Conservation (phyloP, 768 basidiomycete species). For the Sutorius australiensis region DNA sequence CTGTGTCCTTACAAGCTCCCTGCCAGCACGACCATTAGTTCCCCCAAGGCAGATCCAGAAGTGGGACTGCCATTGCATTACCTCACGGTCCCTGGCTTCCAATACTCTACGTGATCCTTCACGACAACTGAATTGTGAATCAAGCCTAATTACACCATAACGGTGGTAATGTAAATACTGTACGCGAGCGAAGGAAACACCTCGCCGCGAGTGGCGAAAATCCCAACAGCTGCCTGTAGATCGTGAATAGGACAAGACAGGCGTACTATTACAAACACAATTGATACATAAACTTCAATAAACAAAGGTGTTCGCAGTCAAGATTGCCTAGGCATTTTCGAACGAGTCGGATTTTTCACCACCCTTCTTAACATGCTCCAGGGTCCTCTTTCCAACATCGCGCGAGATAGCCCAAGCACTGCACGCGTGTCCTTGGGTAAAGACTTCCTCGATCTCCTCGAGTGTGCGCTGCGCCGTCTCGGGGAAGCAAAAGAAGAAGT, state of each 20-base stretch:
- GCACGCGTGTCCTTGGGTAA: conserved; percentile 63
- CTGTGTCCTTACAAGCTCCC: too few species aligned
- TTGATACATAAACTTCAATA: background rate
- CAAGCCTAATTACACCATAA: background rate
- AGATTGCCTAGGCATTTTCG: background rate
- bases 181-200: background rate
- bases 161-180: too few species aligned
- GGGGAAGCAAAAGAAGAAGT: conserved; percentile 77
- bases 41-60: too few species aligned
- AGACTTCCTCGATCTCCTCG: conserved; percentile 79
- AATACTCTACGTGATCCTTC: background rate
- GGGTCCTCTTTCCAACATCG: conserved; percentile 58
- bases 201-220: background rate
- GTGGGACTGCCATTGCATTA: background rate
- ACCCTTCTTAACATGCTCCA: conserved; percentile 41
- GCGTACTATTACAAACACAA: background rate
- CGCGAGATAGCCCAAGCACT: conserved; percentile 67
- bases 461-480: conserved; percentile 71
- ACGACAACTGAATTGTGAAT: background rate
- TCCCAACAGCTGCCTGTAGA: background rate
- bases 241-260: background rate
- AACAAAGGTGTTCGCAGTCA: background rate
- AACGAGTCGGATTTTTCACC: conserved; percentile 9
- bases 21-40: too few species aligned
- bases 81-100: background rate